Conservation (phyloP, 306 rosid species). For the Castanopsis chinensis region DNA sequence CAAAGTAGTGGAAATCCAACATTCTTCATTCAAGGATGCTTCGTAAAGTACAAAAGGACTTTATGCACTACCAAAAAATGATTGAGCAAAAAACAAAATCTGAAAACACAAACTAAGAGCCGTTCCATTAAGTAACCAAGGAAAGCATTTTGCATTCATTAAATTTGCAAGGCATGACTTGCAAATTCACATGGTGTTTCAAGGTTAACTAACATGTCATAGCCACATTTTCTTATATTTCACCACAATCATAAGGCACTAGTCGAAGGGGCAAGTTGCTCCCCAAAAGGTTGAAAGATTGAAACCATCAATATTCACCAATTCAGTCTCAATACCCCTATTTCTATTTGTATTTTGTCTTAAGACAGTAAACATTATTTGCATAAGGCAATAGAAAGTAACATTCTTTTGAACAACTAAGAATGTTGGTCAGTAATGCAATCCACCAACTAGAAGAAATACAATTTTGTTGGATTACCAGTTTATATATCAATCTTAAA, state of each 20-base stretch:
- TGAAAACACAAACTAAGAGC: neutral
- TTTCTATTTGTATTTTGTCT: no score
- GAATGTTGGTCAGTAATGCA: neutral
- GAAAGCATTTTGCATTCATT: no score
- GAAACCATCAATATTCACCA: neutral
- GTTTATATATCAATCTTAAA: neutral
- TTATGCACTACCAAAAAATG: neutral
- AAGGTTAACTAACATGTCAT: neutral
- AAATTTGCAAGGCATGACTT: no score
- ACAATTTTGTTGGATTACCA: neutral
- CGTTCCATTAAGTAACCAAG: neutral
- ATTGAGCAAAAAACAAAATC: neutral
- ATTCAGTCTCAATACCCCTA: neutral
- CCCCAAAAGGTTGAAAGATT: neutral
- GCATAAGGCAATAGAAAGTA: neutral
- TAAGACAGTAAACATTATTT: neutral
- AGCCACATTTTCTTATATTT: neutral
- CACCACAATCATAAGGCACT: neutral
- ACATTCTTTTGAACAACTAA: neutral
- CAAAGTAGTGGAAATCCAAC: neutral
- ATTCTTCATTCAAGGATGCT: slow-evolving; percentile 10
- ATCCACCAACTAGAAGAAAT: neutral
- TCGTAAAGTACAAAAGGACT: neutral
- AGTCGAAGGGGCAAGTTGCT: neutral
- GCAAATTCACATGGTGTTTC: no score